Base-by-base conservation (phyloP, 1,139 yeast species). In the Blastobotrys aristatus region DNA sequence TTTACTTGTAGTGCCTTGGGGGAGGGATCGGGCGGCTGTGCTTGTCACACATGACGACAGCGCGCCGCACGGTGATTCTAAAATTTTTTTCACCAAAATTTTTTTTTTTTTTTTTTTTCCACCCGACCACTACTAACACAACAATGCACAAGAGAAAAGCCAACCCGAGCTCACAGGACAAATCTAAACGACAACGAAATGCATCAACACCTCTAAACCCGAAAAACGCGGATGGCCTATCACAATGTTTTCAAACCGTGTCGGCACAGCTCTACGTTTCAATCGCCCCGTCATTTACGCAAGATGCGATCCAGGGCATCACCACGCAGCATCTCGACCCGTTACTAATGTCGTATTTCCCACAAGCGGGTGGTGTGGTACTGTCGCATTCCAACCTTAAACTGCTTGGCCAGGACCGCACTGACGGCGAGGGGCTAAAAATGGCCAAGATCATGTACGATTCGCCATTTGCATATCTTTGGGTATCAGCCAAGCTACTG, bases 321-420 rank as follows among this genome's bases (percentile, higher is more conserved):
- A 80, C 81, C 64, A 74, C 81, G 35, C 97, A 90, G 69, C 97
- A 92, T 68, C 71, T 92, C 56, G 96, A 92, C 62, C 90, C 94
- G 4, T 72, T 92, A 67, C 71, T 92, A 33, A 87, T 92, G 96
- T 80, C 84, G 42, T 88, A 84, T 64, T 83, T 79, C 57, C 69
- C 79, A 17, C 75, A 80, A 36, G 84, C 84, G 2, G 77, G 79
- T 40, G 98, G 98, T 20, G 90, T 92, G 16, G 84, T 92, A 10
- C 70, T 92, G 51, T 82, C 95, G 3, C 89, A 89, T 65, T 76
- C 76, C 54, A 80, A 86, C 56, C 69, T 89, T 40, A 67, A 73
- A 39, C 64, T 80, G 26, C 58, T 71, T 16, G 71, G 71, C 24
- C 68, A 69, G 31, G 65, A 64, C 39, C 6, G 5, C 10, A 16